Conservation (phyloP, 306 rosid genomes). For the Rubus parviflorus region DNA sequence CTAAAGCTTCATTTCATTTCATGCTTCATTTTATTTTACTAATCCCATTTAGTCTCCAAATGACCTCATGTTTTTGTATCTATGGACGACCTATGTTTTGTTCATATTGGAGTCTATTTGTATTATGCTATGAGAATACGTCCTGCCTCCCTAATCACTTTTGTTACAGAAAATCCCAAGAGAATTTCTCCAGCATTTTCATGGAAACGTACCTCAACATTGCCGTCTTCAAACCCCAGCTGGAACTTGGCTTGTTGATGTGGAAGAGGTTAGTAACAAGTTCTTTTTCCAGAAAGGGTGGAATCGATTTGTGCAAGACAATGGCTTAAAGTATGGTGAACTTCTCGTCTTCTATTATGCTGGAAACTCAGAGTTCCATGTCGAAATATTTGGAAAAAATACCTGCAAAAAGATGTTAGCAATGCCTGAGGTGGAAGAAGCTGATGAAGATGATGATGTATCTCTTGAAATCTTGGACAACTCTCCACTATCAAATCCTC, state of each 20-base stretch:
- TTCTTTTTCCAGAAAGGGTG: slow-evolving; percentile 13
- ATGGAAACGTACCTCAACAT: background rate
- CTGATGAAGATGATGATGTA: background rate
- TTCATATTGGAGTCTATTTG: background rate
- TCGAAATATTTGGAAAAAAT: slow-evolving; percentile 22
- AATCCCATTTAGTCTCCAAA: background rate
- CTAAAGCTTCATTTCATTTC: no score
- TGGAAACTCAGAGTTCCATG: slow-evolving; percentile 20
- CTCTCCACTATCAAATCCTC: background rate
- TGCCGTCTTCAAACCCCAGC: background rate
- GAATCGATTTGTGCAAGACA: background rate
- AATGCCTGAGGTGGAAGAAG: background rate
- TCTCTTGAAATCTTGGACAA: background rate
- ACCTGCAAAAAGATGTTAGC: background rate
- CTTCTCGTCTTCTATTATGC: slow-evolving; percentile 28
- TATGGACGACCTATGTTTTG: background rate
- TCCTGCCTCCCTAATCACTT: background rate
- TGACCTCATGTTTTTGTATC: background rate
- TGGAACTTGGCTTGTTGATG: background rate
- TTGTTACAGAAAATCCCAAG: slow-evolving; percentile 4
- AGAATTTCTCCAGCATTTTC: background rate
- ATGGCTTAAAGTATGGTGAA: slow-evolving; percentile 16
- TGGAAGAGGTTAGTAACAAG: background rate
- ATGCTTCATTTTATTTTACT: background rate
- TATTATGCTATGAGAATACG: background rate